Conservation (phyloP, 345 rosid genomes). For the Toxicodendron radicans region DNA sequence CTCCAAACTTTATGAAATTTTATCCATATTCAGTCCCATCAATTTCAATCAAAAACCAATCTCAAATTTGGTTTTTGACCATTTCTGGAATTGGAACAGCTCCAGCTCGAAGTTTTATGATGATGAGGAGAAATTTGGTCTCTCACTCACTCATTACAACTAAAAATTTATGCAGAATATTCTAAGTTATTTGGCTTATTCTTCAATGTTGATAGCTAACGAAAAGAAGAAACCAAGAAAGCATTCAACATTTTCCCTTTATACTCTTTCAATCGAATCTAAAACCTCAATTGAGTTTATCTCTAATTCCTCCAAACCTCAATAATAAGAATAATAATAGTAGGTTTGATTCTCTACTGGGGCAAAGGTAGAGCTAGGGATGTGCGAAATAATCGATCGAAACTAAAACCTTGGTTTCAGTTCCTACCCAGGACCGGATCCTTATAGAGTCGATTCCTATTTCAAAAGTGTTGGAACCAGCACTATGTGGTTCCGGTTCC, state of each 20-base stretch:
- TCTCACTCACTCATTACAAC: not conserved
- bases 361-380: too few relatives aligned
- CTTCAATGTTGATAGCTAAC: not conserved
- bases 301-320: not conserved
- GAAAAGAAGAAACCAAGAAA: not conserved
- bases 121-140: not conserved
- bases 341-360: too few relatives aligned
- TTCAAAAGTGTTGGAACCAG: too few relatives aligned
- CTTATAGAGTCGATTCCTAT: too few relatives aligned
- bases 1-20: too few relatives aligned
- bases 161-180: not conserved
- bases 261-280: not conserved
- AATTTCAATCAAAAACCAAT: not conserved
- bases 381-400: too few relatives aligned
- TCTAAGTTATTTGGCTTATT: constrained; percentile 10
- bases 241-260: not conserved
- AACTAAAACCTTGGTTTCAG: too few relatives aligned
- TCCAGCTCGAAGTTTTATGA: not conserved
- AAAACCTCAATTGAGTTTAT: not conserved
- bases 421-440: too few relatives aligned
- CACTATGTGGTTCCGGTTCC: too few relatives aligned
- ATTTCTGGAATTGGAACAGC: not conserved
- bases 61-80: not conserved
- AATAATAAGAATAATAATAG: too few relatives aligned
- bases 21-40: not conserved